Conservation (phyloP, 1,284 basidiomycete genomes). For the Neotropicomus parvogracilis region DNA sequence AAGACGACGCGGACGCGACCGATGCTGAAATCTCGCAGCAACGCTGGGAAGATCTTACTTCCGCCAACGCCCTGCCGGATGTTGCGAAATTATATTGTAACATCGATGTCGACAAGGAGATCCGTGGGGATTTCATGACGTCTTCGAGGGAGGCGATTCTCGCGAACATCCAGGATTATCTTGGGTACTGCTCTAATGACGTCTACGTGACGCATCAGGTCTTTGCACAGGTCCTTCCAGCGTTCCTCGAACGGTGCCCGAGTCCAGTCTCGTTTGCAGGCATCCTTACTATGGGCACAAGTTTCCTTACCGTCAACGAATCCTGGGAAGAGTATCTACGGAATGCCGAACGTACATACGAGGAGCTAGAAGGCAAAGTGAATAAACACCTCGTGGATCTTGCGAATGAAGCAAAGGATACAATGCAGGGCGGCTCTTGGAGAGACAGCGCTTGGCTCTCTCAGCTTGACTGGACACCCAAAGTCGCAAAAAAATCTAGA, state of each 20-base stretch:
- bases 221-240: constrained; percentile 77
- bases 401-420: constrained; percentile 56
- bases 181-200: constrained; percentile 88
- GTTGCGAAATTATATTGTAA: constrained; percentile 90
- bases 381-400: constrained; percentile 65
- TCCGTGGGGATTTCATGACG: constrained; percentile 77
- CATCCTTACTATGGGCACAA: constrained; percentile 87
- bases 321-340: constrained; percentile 83
- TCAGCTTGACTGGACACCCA: constrained; percentile 96
- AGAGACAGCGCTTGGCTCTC: constrained; percentile 81
- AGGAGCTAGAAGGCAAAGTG: constrained; percentile 72
- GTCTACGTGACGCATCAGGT: constrained; percentile 85
- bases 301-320: constrained; percentile 88
- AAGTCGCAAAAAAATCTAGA: constrained; percentile 70
- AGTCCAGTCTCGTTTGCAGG: constrained; percentile 94
- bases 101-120: constrained; percentile 70
- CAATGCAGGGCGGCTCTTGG: constrained; percentile 55
- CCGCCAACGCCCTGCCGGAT: constrained; percentile 88
- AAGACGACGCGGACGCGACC: constrained; percentile 39
- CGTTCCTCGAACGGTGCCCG: constrained; percentile 82
- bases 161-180: constrained; percentile 68
- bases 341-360: constrained; percentile 77
- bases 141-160: constrained; percentile 62
- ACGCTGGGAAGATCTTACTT: constrained; percentile 92
- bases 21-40: constrained; percentile 43